phyloP scores from a whole-genome alignment of 345 rosid genomes.

The Atalantia buxifolia region DNA sequence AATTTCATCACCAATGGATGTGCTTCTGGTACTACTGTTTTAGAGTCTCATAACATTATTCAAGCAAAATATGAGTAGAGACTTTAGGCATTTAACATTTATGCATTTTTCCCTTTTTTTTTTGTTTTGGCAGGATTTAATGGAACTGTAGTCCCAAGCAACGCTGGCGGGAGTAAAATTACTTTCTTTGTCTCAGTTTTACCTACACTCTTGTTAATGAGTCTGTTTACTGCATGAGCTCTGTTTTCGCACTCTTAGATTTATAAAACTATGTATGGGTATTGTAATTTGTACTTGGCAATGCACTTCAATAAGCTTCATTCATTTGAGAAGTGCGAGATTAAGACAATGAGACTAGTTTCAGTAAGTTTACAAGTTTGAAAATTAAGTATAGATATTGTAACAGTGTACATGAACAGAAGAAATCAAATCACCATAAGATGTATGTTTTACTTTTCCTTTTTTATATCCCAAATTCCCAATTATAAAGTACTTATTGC shows the following conservation, averaged over 20 bases:
- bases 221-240: not conserved
- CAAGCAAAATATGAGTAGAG: not conserved
- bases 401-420: too few relatives aligned
- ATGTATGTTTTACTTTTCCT: not conserved
- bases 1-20: constrained; percentile 16
- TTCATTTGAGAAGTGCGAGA: not conserved
- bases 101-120: not conserved
- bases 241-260: not conserved
- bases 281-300: not conserved
- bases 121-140: constrained; percentile 5
- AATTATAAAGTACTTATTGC: not conserved
- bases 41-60: not conserved
- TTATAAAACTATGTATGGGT: not conserved
- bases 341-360: not conserved
- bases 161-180: not conserved
- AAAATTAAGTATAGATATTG: not conserved
- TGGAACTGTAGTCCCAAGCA: not conserved
- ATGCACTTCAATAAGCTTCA: not conserved
- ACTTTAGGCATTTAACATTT: not conserved
- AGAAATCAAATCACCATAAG: not conserved
- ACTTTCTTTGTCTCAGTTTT: not conserved
- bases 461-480: not conserved
- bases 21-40: not conserved
- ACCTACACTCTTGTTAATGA: not conserved
- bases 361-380: not conserved